phyloP scores from a whole-genome alignment of 2,329 filamentous ascomycete species.

The Bipolaris oryzae region DNA sequence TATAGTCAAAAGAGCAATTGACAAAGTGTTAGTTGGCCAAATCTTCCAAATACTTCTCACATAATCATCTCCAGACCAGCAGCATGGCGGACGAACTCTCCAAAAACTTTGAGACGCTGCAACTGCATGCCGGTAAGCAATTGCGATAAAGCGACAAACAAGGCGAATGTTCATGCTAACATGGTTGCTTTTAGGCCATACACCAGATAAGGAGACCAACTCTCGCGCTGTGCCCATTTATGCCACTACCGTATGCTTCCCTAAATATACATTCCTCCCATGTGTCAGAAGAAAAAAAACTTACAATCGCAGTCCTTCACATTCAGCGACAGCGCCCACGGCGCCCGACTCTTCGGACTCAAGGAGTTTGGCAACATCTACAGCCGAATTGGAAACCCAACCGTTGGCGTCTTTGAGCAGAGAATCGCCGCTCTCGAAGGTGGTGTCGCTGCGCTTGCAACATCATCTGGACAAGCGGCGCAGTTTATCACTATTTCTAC shows the following conservation, averaged over 20 bases:
- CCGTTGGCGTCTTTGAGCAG: slow-evolving; percentile 95
- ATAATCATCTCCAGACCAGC: background rate
- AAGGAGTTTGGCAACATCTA: slow-evolving; percentile 99
- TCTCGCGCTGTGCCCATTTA: slow-evolving; percentile 95
- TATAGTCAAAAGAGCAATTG: background rate
- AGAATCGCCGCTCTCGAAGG: slow-evolving; percentile 94
- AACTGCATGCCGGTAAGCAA: slow-evolving; percentile 56
- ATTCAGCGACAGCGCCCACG: slow-evolving; percentile 96
- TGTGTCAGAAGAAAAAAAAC: background rate
- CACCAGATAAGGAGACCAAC: slow-evolving; percentile 80
- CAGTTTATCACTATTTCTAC: slow-evolving; percentile 89
- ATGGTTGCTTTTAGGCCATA: slow-evolving; percentile 62
- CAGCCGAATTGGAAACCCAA: slow-evolving; percentile 81
- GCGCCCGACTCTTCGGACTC: slow-evolving; percentile 91
- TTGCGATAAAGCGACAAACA: background rate
- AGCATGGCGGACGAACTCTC: slow-evolving; percentile 49
- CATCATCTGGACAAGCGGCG: slow-evolving; percentile 85
- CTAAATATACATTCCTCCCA: background rate
- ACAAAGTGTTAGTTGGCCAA: background rate
- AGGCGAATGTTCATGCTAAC: slow-evolving; percentile 7
- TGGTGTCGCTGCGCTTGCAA: slow-evolving; percentile 82
- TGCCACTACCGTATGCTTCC: slow-evolving; percentile 71
- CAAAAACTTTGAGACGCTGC: slow-evolving; percentile 58
- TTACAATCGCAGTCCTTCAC: slow-evolving; percentile 70
- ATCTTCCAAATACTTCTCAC: background rate